Evolutionary conservation across 352 stramenopile species (phyloP), one percentile per base, ranked within the genome.

Genomic region (Pythium periplocum): DNA sequence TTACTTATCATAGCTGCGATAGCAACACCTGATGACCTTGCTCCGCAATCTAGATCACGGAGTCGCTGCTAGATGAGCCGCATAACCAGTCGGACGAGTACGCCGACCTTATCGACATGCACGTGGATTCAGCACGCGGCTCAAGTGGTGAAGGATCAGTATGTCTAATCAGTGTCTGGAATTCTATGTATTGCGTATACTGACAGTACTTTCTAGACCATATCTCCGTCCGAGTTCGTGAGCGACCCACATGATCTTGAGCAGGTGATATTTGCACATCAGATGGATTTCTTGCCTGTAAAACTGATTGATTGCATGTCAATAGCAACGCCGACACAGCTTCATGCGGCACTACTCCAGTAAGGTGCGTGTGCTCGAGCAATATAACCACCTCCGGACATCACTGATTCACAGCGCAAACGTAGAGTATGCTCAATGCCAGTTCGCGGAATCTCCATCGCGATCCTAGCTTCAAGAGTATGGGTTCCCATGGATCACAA

Each of bases 71-170:
- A 3, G 66, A 86, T 34, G 73, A 87, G n/a, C 67, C 68, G 0
- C 65, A 74, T 7, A 57, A 73, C 6, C 59, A 80, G 12, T 48
- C 57, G 10, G 77, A 86, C 1, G 77, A 87, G 43, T 90, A 87
- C 33, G 73, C 57, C 8, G 48, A 87, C 43, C 51, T 90, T 32
- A 87, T 87, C 58, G 79, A 90, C 47, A 81, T 59, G 32, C 75
- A 90, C 37, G 62, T 90, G 6, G 75, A 87, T 39, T 87, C 78
- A 33, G 72, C 78, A 7, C 66, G 78, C 4, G 68, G 72, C 10
- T 68, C 49, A 58, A 76, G 31, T 44, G 61, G 34, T 53, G 59
- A 40, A 11, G 66, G 10, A 48, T n/a, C 30, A 33, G 55, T 32
- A 49, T 50, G 30, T 51, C 57, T 26, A 35, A 48, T 2, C n/a